Evolutionary conservation across 371 early-diverging fungal genomes (phyloP), one percentile per base, ranked within the genome.

Genomic region (Lichtheimia corymbifera): DNA sequence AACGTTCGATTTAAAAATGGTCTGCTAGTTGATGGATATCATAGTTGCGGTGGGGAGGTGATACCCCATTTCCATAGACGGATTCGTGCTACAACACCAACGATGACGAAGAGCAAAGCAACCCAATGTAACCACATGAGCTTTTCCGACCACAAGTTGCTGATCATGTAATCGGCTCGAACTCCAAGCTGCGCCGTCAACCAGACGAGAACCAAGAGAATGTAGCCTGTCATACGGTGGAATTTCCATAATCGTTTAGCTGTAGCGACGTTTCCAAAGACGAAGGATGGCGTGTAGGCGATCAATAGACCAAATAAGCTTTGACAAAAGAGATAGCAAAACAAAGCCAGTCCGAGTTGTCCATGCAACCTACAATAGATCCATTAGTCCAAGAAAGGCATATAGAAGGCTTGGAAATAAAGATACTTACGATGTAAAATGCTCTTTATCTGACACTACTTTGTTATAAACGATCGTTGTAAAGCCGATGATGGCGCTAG

Each of bases 141-240:
- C 18, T 72, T 47, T 1, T 57, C 43, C 2, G 60, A 61, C 52
- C 65, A 68, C 13, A 77, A 41, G 56, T 73, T 73, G 42, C 65
- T 67, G 13, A 58, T 50, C 62, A 76, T 74, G 50, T 73, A 80
- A 30, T 80, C 77, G 2, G 76, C 67, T 25, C 74, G 70, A 14
- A 77, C 73, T 30, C 83, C 83, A 5, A 77, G 58, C 20, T 76
- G 68, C 12, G 71, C 75, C 17, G 75, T 71, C 1, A 69, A 13
- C 69, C 65, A 71, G 12, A 66, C 47, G 4, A 74, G 52, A 11
- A 56, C n/a, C n/a, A 71, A 20, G 6, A 72, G 15, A 0, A 67
- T 11, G 53, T 79, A 79, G 5, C 79, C 79, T 7, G 69, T 65
- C 20, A 73, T 43, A 9, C 74, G 69, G 47, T 74, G 78, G 40